These are phyloP conservation scores for Salix purpurea DNA, from an alignment of 345 rosid genomes.

Conservation along the genomic window DNA sequence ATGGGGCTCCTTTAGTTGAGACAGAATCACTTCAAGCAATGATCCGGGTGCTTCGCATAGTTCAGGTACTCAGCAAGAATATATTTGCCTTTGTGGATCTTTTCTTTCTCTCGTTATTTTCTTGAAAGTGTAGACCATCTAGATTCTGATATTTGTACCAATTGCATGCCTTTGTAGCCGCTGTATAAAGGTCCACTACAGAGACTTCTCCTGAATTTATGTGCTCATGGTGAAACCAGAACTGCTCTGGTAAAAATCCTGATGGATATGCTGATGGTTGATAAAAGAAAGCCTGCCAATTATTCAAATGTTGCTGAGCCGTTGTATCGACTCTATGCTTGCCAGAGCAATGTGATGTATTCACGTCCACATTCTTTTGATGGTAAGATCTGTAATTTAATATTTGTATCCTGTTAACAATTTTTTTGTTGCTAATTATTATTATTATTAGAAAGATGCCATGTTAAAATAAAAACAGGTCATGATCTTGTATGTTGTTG, in stretches of 20 bases:
- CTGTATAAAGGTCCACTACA: constrained; percentile 86
- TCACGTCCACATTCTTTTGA: constrained; percentile 85
- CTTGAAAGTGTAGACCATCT: too few species aligned
- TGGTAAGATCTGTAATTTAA: constrained; percentile 41
- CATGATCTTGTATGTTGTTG: too few species aligned
- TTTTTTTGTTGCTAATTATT: not conserved
- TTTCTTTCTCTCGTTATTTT: not conserved
- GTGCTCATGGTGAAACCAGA: constrained; percentile 88
- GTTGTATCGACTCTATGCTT: constrained; percentile 78
- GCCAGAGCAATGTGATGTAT: constrained; percentile 88
- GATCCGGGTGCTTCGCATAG: constrained; percentile 85
- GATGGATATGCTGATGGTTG: constrained; percentile 86
- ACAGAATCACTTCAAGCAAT: constrained; percentile 75
- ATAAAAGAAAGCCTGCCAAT: constrained; percentile 50
- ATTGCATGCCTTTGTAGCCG: constrained; percentile 52
- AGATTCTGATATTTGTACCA: constrained; percentile 1
- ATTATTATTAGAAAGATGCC: too few species aligned
- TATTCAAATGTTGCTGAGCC: constrained; percentile 50
- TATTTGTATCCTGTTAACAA: not conserved
- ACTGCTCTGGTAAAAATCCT: constrained; percentile 62
- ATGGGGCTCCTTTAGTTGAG: constrained; percentile 83
- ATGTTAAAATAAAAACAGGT: too few species aligned
- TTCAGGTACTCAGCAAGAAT: constrained; percentile 53
- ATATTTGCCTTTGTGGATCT: not conserved
- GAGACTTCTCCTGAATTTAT: constrained; percentile 84